These are phyloP conservation scores for Nicotiana benthamiana DNA, from an alignment of 257 asterid genomes.

Conservation along the genomic window DNA sequence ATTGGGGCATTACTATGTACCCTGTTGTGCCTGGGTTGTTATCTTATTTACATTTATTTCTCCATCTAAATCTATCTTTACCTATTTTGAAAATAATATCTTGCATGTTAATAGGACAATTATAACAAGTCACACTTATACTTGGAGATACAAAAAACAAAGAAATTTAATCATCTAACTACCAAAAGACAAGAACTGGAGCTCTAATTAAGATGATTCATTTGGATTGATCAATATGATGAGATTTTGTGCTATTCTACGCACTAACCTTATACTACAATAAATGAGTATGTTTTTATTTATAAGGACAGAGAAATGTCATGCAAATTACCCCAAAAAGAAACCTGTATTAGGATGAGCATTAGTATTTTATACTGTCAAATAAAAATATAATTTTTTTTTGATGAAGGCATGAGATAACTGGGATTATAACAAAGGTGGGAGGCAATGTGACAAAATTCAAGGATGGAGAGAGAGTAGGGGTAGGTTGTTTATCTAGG, in stretches of 20 bases:
- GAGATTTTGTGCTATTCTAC: too few species aligned
- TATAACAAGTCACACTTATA: too few species aligned
- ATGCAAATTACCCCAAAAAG: too few species aligned
- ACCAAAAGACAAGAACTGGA: too few species aligned
- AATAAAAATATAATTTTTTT: neutral
- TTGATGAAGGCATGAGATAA: conserved; percentile 54
- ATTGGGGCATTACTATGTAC: conserved; percentile 42
- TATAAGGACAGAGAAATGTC: too few species aligned
- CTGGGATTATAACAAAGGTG: conserved; percentile 60
- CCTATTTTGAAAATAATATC: too few species aligned
- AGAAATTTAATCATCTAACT: too few species aligned
- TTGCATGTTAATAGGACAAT: neutral
- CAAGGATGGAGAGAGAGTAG: conserved; percentile 64
- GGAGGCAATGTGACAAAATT: conserved; percentile 63
- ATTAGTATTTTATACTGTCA: neutral
- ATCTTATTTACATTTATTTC: neutral
- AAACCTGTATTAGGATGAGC: neutral
- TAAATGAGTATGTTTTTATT: too few species aligned
- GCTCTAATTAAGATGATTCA: too few species aligned
- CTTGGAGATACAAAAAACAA: too few species aligned
- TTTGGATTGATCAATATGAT: too few species aligned
- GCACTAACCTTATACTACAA: too few species aligned
- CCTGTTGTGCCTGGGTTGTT: conserved; percentile 48
- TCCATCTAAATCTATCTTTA: neutral
- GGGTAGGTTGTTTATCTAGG: conserved; percentile 88